phyloP scores from a whole-genome alignment of 2,329 filamentous ascomycete species.

The Diplodia scrobiculata region DNA sequence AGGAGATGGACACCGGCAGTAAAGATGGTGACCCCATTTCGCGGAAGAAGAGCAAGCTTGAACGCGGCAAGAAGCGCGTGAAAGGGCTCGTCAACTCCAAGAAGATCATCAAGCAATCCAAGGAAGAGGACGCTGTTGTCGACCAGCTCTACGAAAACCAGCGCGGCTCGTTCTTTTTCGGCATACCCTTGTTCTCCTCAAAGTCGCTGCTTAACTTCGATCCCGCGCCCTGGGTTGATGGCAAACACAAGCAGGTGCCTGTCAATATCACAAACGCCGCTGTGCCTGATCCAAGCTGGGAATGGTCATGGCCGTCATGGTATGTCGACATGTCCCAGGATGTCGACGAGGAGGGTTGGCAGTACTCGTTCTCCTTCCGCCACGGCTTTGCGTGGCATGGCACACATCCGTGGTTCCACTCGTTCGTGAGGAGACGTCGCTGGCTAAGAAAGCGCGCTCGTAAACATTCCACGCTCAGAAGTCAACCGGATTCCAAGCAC shows the following conservation, averaged over 20 bases:
- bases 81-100: slow-evolving; percentile 35
- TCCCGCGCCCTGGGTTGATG: slow-evolving; percentile 82
- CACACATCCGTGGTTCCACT: slow-evolving; percentile 86
- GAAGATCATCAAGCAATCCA: slow-evolving; percentile 36
- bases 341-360: slow-evolving; percentile 89
- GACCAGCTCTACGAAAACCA: slow-evolving; percentile 97
- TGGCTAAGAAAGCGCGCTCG: slow-evolving; percentile 62
- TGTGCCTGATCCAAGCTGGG: slow-evolving; percentile 91
- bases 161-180: slow-evolving; percentile 85
- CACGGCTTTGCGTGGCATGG: slow-evolving; percentile 70
- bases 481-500: slow-evolving; percentile 1
- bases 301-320: slow-evolving; percentile 77
- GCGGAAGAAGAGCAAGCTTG: slow-evolving; percentile 34
- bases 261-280: slow-evolving; percentile 83
- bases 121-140: slow-evolving; percentile 51
- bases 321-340: slow-evolving; percentile 78
- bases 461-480: background rate
- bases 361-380: slow-evolving; percentile 86
- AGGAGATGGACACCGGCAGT: slow-evolving; percentile 12
- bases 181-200: slow-evolving; percentile 83
- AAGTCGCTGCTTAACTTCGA: slow-evolving; percentile 84
- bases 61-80: slow-evolving; percentile 35
- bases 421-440: slow-evolving; percentile 83
- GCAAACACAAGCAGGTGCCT: slow-evolving; percentile 56
- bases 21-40: slow-evolving; percentile 28